Evolutionary conservation across 129 eudicot genomes (phyloP).

Genomic region (Kitagawia praeruptora): DNA sequence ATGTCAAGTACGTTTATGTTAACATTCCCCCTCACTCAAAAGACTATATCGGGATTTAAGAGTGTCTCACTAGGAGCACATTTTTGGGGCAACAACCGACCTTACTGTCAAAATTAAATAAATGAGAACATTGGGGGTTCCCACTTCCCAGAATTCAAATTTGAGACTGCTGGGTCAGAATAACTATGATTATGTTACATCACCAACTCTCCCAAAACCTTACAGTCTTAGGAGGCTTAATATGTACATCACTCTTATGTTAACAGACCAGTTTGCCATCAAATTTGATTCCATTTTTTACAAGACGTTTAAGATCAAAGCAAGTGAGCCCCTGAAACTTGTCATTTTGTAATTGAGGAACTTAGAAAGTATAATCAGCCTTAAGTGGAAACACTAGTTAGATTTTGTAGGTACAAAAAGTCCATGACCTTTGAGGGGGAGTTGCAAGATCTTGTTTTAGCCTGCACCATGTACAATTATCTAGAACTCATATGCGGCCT

Average conservation of each 20-base stretch:
- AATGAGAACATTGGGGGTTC: neutral
- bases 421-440: neutral
- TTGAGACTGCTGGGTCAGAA: neutral
- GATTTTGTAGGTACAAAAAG: neutral
- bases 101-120: neutral
- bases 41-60: neutral
- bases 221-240: neutral
- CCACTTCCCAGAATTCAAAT: neutral
- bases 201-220: neutral
- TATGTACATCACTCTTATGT: neutral
- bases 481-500: neutral
- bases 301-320: neutral
- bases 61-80: neutral
- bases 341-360: neutral
- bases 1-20: neutral
- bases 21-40: neutral
- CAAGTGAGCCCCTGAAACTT: neutral
- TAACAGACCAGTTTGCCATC: neutral
- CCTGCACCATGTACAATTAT: neutral
- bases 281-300: neutral
- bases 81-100: neutral
- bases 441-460: neutral
- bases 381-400: neutral
- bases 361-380: neutral
- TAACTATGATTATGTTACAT: neutral